A percentile compares a stretch with the other conserved stretches of the same genome.
phyloP scores from a whole-genome alignment of 225 moss, liverwort and hornwort genomes.

The Rhytidiadelphus loreus region DNA sequence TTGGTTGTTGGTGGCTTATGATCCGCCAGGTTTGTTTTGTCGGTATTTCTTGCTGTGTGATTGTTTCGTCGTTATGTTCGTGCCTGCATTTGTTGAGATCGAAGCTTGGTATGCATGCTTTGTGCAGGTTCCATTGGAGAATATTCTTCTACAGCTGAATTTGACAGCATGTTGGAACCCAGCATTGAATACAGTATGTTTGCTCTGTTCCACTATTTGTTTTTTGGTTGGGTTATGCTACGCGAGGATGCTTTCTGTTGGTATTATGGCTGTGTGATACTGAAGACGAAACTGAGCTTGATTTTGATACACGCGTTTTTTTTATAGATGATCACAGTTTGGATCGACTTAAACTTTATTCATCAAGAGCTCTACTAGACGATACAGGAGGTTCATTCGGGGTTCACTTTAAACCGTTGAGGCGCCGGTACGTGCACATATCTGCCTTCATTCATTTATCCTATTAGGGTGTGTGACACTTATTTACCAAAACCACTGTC shows the following conservation, averaged over 20 bases:
- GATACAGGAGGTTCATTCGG: no score
- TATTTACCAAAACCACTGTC: neutral
- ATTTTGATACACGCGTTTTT: neutral
- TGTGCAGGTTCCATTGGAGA: neutral
- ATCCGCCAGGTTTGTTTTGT: neutral
- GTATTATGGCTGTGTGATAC: neutral
- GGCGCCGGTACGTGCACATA: neutral
- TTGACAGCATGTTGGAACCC: no score
- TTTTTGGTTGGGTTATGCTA: neutral
- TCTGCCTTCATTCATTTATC: neutral
- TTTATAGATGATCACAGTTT: neutral
- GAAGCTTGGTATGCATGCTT: neutral
- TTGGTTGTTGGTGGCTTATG: neutral
- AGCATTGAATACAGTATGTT: no score
- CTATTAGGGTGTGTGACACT: neutral
- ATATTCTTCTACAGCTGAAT: neutral
- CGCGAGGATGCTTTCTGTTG: neutral
- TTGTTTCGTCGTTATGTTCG: neutral
- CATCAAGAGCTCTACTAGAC: neutral
- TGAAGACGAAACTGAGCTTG: neutral
- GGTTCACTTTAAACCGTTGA: no score
- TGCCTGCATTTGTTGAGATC: neutral
- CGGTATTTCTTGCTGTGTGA: neutral
- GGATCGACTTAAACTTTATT: neutral
- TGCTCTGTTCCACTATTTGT: neutral